Evolutionary conservation across 306 rosid genomes (phyloP).

Genomic region (Oemleria cerasiformis): DNA sequence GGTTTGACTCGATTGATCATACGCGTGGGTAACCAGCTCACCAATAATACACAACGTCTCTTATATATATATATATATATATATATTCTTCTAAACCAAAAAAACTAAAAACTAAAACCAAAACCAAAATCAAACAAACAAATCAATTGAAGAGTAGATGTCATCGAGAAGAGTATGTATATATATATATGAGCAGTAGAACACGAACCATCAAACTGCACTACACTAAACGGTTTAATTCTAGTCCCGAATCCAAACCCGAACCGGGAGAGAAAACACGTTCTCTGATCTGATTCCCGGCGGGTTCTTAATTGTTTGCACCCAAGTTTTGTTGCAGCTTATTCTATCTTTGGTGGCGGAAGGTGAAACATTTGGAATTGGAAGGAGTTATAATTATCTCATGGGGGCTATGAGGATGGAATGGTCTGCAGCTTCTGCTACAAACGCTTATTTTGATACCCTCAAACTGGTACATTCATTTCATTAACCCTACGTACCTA

Average conservation of each 20-base stretch:
- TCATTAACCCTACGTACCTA: not conserved
- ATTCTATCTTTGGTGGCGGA: not conserved
- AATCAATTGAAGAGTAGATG: not conserved
- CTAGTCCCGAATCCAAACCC: not conserved
- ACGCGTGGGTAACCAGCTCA: no score
- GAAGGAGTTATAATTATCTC: not conserved
- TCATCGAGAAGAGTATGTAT: not conserved
- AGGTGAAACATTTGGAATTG: not conserved
- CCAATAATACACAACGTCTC: not conserved
- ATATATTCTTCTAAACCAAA: no score
- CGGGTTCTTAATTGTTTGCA: not conserved
- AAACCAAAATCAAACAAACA: not conserved
- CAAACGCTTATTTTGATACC: constrained; percentile 61
- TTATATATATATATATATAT: no score
- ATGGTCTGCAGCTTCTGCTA: constrained; percentile 58
- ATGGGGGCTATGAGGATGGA: constrained; percentile 33
- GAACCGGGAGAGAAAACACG: not conserved
- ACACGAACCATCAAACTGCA: not conserved
- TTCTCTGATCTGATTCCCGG: not conserved
- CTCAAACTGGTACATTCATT: constrained; percentile 39
- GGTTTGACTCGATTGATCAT: no score
- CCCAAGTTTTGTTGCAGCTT: not conserved
- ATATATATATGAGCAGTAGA: not conserved
- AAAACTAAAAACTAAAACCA: not conserved
- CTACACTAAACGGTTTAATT: not conserved